Conservation (phyloP, 2,329 filamentous ascomycete species). For the Hymenoscyphus fructigenus region DNA sequence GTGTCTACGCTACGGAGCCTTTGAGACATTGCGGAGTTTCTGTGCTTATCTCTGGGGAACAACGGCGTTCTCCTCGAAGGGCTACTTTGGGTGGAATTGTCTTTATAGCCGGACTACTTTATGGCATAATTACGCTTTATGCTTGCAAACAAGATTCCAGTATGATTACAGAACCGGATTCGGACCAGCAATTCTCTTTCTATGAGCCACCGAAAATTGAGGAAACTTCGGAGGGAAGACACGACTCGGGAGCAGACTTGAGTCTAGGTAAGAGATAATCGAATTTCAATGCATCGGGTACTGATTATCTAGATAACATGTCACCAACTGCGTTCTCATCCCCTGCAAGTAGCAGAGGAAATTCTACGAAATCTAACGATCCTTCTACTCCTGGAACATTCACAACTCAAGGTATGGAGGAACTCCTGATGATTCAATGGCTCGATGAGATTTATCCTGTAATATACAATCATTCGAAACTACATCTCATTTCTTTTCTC, state of each 20-base stretch:
- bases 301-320: constrained; percentile 5
- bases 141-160: constrained; percentile 11
- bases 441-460: too few species aligned
- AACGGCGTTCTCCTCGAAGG: constrained; percentile 5
- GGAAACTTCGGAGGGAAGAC: neutral
- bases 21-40: constrained; percentile 17
- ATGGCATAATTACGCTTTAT: constrained; percentile 16
- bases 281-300: neutral
- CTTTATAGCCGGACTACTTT: constrained; percentile 15
- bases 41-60: constrained; percentile 13
- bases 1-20: constrained; percentile 16
- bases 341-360: constrained; percentile 8
- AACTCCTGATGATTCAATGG: too few species aligned
- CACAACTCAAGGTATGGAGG: constrained; percentile 2
- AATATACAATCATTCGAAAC: too few species aligned
- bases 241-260: constrained; percentile 13
- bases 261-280: constrained; percentile 6
- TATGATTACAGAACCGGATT: neutral
- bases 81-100: constrained; percentile 18
- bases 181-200: constrained; percentile 10
- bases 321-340: constrained; percentile 9
- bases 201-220: constrained; percentile 4
- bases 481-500: too few species aligned
- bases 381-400: constrained; percentile 4
- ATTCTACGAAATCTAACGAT: constrained; percentile 7